These are phyloP conservation scores for Fusarium neocosmosporiellum DNA, from an alignment of 2,329 filamentous ascomycete species.

Conservation along the genomic window DNA sequence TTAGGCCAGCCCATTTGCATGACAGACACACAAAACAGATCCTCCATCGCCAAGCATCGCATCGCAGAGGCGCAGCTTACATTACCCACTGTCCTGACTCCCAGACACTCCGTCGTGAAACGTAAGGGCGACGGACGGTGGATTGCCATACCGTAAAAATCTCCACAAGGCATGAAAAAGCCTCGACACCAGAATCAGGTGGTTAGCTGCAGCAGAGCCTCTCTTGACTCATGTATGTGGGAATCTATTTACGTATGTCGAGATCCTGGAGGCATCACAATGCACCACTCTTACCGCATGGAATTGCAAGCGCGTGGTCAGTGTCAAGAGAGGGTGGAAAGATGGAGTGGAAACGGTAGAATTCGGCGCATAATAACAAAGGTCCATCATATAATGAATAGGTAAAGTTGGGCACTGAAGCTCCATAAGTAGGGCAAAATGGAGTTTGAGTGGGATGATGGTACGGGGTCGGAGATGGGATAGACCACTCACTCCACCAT, in stretches of 20 bases:
- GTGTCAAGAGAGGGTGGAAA: not conserved
- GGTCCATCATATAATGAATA: not conserved
- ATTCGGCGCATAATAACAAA: not conserved
- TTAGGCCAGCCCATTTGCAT: not conserved
- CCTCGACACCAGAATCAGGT: conserved; percentile 1
- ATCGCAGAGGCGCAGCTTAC: not conserved
- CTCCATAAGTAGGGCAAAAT: not conserved
- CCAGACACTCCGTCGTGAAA: not conserved
- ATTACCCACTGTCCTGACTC: not conserved
- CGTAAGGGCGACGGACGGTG: conserved; percentile 1
- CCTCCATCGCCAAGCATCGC: not conserved
- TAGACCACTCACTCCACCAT: not conserved
- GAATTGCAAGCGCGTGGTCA: not conserved
- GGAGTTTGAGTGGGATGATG: not conserved
- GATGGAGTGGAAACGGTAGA: not conserved
- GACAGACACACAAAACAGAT: not conserved
- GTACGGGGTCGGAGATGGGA: not conserved
- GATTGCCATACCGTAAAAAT: not conserved
- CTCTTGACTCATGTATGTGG: not conserved
- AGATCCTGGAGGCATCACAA: not conserved
- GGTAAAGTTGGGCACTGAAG: not conserved
- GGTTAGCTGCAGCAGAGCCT: not conserved
- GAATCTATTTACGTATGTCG: not conserved
- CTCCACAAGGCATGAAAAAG: not conserved
- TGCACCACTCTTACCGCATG: not conserved